phyloP scores from a whole-genome alignment of 306 rosid genomes.

The Leucaena leucocephala region DNA sequence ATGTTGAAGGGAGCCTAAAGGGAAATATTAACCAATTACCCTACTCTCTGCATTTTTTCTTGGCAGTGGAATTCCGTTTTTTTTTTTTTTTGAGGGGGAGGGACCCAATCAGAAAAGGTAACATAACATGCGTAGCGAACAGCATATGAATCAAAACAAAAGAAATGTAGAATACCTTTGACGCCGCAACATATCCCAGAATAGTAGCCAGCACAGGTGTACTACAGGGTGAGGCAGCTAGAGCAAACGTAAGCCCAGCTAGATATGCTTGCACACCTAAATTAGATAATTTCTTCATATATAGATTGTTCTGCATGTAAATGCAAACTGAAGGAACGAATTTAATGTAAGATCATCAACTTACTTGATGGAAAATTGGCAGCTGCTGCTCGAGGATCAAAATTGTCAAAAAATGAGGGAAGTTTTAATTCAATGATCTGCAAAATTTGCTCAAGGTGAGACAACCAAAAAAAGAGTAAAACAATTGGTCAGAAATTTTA shows the following conservation, averaged over 20 bases:
- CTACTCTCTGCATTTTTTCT: neutral
- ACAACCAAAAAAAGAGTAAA: neutral
- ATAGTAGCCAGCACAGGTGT: slow-evolving; percentile 89
- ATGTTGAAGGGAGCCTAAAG: neutral
- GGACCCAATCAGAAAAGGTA: neutral
- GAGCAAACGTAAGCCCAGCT: slow-evolving; percentile 95
- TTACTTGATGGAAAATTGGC: slow-evolving; percentile 92
- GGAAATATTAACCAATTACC: neutral
- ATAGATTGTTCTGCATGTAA: slow-evolving; percentile 26
- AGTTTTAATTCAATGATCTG: slow-evolving; percentile 85
- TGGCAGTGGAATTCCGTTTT: neutral
- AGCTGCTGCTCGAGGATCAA: slow-evolving; percentile 90
- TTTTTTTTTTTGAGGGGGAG: neutral
- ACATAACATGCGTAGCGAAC: neutral
- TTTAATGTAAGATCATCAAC: slow-evolving; percentile 14
- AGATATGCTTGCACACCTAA: slow-evolving; percentile 93
- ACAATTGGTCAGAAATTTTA: neutral
- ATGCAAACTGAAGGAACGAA: slow-evolving; percentile 10
- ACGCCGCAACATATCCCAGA: slow-evolving; percentile 89
- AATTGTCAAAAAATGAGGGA: slow-evolving; percentile 85
- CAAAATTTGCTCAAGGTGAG: slow-evolving; percentile 35
- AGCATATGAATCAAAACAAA: neutral
- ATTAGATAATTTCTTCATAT: slow-evolving; percentile 33
- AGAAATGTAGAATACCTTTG: slow-evolving; percentile 64
- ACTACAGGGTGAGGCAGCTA: slow-evolving; percentile 98